Evolutionary conservation across 495 filamentous ascomycete species (phyloP).

Genomic region (Penicillium lividum): DNA sequence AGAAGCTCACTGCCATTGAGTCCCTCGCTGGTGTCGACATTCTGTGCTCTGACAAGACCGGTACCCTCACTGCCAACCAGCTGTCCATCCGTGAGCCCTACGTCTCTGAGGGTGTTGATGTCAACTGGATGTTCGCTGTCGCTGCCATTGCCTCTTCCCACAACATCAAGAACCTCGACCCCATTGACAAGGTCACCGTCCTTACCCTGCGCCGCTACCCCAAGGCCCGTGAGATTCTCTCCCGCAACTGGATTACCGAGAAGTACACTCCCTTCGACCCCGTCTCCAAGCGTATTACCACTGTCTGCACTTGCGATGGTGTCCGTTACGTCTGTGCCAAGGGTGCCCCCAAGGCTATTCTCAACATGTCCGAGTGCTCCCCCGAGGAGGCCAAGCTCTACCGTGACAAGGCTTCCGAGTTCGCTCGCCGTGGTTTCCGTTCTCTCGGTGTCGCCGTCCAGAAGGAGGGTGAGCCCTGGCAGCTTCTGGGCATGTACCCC

Average conservation of each 20-base stretch:
- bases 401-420: constrained; percentile 69
- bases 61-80: constrained; percentile 78
- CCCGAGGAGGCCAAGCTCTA: constrained; percentile 64
- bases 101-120: constrained; percentile 71
- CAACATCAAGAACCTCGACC: constrained; percentile 75
- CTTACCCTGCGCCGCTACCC: constrained; percentile 73
- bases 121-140: constrained; percentile 81
- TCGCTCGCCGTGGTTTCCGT: constrained; percentile 79
- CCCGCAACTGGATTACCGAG: constrained; percentile 70
- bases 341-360: constrained; percentile 73
- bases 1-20: constrained; percentile 76
- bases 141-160: constrained; percentile 74
- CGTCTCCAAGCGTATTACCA: constrained; percentile 76
- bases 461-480: constrained; percentile 67
- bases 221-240: constrained; percentile 69
- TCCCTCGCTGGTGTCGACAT: constrained; percentile 76
- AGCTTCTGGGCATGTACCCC: constrained; percentile 72
- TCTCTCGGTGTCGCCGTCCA: constrained; percentile 74
- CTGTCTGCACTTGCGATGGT: constrained; percentile 64
- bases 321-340: constrained; percentile 69
- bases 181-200: constrained; percentile 76
- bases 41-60: constrained; percentile 76
- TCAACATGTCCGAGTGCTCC: constrained; percentile 64
- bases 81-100: constrained; percentile 74
- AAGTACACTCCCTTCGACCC: constrained; percentile 79